Evolutionary conservation across 2,329 filamentous ascomycete species (phyloP), one percentile per base, ranked within the genome.

Genomic region (Calonectria hongkongensis): DNA sequence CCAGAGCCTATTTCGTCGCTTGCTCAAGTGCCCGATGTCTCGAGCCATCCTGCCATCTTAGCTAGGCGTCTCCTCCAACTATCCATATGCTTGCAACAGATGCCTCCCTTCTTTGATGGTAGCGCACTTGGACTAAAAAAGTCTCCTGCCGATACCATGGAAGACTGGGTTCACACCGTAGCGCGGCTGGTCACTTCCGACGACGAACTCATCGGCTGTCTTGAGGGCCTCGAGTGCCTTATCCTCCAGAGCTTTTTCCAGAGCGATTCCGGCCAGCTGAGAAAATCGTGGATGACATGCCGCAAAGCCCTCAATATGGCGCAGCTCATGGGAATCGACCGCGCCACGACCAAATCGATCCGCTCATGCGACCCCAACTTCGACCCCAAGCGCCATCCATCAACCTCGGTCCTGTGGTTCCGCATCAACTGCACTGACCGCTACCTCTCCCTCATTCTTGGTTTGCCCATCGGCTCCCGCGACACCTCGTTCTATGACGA

Each of bases 201-300:
- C 45, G 88, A 91, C 54, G 87, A 89, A 47, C 81, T 92, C 4
- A 80, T 89, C 0, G 86, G 86, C 27, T 88, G 86, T 3, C 77
- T 88, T 1, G 89, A 91, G 77, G 89, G 89, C 2, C 78, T 91
- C 0, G 87, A 91, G 78, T 87, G 87, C 64, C 81, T 92, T 0
- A 77, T 87, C 27, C 79, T 92, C 0, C 83, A 89, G 45, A 83
- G 84, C 21, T 79, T 88, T 66, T 89, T 87, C 75, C 87, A 90
- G 66, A 83, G 85, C 45, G 90, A 91, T 69, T 85, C 84, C 0
- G 90, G 90, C 1, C 89, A 89, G 54, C 81, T 90, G 2, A 86
- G 89, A 27, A 88, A 88, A 54, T 84, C 88, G 2, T 92, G 89
- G 89, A 79, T 92, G 27, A 84, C 83, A 8, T 85, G 84, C 27